Percentiles rank a stretch among this genome's conserved stretches.
phyloP scores from a whole-genome alignment of 768 basidiomycete species.

The Ramaria sp. region DNA sequence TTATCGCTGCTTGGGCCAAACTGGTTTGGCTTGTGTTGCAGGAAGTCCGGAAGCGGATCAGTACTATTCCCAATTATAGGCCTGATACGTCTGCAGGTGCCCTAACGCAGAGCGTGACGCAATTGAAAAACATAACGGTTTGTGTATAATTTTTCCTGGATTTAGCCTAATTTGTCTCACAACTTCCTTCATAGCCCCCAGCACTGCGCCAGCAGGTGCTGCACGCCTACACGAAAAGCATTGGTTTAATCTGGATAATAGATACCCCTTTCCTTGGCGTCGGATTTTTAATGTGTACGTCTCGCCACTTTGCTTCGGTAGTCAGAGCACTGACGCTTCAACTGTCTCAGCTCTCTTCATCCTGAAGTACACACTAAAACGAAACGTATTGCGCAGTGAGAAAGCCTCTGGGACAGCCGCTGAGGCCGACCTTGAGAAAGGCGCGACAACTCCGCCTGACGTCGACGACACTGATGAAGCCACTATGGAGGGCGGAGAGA shows the following conservation, averaged over 20 bases:
- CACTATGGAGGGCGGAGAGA: neutral
- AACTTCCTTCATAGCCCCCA: conserved; percentile 24
- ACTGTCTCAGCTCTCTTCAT: conserved; percentile 21
- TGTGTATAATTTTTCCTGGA: conserved; percentile 12
- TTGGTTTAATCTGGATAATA: conserved; percentile 55
- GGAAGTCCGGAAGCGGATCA: conserved; percentile 26
- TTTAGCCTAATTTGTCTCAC: neutral
- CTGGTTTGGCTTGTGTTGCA: neutral
- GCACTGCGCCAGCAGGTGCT: conserved; percentile 37
- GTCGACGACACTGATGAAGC: neutral
- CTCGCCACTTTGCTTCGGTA: neutral
- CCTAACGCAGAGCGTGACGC: conserved; percentile 36
- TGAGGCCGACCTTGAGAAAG: neutral
- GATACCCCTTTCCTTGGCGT: conserved; percentile 46
- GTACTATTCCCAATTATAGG: conserved; percentile 26
- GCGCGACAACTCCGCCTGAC: neutral
- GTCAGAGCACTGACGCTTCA: neutral
- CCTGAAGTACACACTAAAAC: conserved; percentile 26
- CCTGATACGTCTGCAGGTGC: conserved; percentile 30
- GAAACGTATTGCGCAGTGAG: conserved; percentile 10
- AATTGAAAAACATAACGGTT: conserved; percentile 36
- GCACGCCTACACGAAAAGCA: conserved; percentile 53
- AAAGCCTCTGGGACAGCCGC: neutral
- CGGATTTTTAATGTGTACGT: conserved; percentile 33
- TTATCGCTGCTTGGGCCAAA: neutral